Evolutionary conservation across 2,329 filamentous ascomycete species (phyloP).

Genomic region (Thielaviopsis punctulata): DNA sequence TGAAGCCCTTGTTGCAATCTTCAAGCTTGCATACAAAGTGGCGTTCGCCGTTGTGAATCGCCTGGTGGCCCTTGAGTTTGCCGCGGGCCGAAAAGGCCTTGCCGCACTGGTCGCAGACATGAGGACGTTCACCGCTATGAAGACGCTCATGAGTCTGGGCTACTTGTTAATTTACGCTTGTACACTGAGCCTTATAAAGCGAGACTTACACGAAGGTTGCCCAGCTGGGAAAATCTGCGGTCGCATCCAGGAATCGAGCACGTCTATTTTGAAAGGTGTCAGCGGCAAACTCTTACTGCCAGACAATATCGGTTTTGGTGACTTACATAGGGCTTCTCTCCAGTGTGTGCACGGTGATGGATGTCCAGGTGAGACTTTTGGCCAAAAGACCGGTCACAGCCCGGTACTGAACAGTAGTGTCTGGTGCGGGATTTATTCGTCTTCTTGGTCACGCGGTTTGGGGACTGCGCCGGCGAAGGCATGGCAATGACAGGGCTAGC

Average conservation of each 20-base stretch:
- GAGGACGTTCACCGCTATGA: slow-evolving; percentile 77
- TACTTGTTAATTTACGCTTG: not conserved
- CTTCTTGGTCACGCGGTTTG: slow-evolving; percentile 27
- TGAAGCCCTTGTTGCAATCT: slow-evolving; percentile 73
- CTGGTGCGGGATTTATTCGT: slow-evolving; percentile 24
- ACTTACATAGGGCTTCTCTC: slow-evolving; percentile 74
- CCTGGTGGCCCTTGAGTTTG: slow-evolving; percentile 69
- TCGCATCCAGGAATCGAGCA: slow-evolving; percentile 60
- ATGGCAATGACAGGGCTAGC: slow-evolving; percentile 14
- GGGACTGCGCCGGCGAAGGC: slow-evolving; percentile 19
- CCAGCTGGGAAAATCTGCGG: slow-evolving; percentile 71
- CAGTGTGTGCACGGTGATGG: slow-evolving; percentile 74
- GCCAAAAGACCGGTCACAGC: slow-evolving; percentile 66
- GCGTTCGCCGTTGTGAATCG: slow-evolving; percentile 61
- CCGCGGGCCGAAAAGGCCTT: slow-evolving; percentile 75
- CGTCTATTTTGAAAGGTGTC: slow-evolving; percentile 23
- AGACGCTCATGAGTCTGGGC: slow-evolving; percentile 67
- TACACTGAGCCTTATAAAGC: not conserved
- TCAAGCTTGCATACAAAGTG: slow-evolving; percentile 70
- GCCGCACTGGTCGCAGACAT: slow-evolving; percentile 59
- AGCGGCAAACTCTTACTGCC: slow-evolving; percentile 14
- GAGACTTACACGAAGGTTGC: slow-evolving; percentile 64
- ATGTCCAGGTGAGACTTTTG: slow-evolving; percentile 91
- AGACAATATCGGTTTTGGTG: not conserved
- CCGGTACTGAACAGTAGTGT: slow-evolving; percentile 51